Evolutionary conservation across 768 basidiomycete genomes (phyloP), one percentile per base, ranked within the genome.

Genomic region (Hericium coralloides): DNA sequence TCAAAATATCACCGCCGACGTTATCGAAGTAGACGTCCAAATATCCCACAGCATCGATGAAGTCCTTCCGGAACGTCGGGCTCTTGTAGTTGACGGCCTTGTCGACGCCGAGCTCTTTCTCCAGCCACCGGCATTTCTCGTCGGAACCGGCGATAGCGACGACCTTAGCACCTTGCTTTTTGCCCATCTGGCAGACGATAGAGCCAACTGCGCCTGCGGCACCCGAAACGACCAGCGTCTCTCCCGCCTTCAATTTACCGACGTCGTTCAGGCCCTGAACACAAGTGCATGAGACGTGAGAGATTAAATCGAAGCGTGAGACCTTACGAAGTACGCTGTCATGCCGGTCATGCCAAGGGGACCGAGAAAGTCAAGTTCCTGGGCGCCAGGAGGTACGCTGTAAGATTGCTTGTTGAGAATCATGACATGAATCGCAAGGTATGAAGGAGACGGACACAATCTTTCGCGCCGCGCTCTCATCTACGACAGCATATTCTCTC

Each of bases 141-240:
- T 76, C 66, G 0, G 83, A 82, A 25, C 95, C 94, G 0, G 94
- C 94, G 63, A 97, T 90, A 12, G 84, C 95, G 59, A 91, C 84
- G 48, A 98, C 94, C 57, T 80, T 87, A 51, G 88, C 89, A 57
- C 87, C 92, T 12, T 77, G 73, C 26, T 81, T 76, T 68, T 91
- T 92, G 51, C 88, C 92, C 18, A 94, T 76, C 62, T 94, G 92
- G 70, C 92, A 94, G 14, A 76, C 89, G 56, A 91, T 69, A 10
- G 84, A 80, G n/a, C 93, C 92, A 8, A 91, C 89, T 0, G 93
- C 85, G 10, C 94, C 95, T 12, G 95, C 95, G 2, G 95, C 95
- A 20, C 92, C 95, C 0, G 91, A 91, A 12, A 87, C 87, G 22
- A 98, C 79, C 52, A 95, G 80, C 0, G 81, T 89, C 59, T 98